Evolutionary conservation across 345 rosid species (phyloP).

Genomic region (Lepidium africanum): DNA sequence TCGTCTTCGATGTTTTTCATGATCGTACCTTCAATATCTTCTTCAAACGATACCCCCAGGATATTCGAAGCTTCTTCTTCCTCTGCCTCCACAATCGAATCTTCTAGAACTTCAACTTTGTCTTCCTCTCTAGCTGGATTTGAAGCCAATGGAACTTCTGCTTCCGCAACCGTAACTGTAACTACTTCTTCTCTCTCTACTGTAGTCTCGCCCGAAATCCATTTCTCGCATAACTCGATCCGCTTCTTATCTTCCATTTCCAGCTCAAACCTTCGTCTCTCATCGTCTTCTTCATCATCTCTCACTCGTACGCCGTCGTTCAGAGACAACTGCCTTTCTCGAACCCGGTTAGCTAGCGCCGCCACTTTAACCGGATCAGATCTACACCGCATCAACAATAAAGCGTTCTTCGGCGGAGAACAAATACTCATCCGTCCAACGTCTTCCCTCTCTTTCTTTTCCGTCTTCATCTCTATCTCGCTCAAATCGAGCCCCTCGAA

Average conservation of each 20-base stretch:
- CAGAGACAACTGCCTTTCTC: slow-evolving; percentile 46
- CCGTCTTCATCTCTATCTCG: slow-evolving; percentile 30
- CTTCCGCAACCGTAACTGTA: slow-evolving; percentile 14
- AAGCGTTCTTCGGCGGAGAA: slow-evolving; percentile 83
- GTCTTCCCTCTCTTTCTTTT: slow-evolving; percentile 42
- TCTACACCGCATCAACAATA: slow-evolving; percentile 86
- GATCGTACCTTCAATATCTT: slow-evolving; percentile 20
- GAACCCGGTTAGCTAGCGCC: slow-evolving; percentile 65
- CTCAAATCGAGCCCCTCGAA: slow-evolving; percentile 59
- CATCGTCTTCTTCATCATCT: slow-evolving; percentile 1
- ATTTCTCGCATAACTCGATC: slow-evolving; percentile 28
- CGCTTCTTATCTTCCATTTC: slow-evolving; percentile 34
- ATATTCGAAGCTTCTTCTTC: slow-evolving; percentile 14
- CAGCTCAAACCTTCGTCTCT: slow-evolving; percentile 14
- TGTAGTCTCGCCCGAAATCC: slow-evolving; percentile 21
- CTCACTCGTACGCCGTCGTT: slow-evolving; percentile 15
- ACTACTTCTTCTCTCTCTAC: slow-evolving; percentile 13
- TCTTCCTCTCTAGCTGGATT: slow-evolving; percentile 10
- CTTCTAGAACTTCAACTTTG: slow-evolving; percentile 1
- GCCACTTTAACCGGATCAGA: slow-evolving; percentile 95
- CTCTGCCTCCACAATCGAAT: slow-evolving; percentile 15
- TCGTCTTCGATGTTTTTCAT: slow-evolving; percentile 25
- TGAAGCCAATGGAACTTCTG: slow-evolving; percentile 10
- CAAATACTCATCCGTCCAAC: slow-evolving; percentile 49
- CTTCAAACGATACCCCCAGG: not conserved